Percentiles rank a stretch among this genome's conserved stretches.
Evolutionary conservation across 768 basidiomycete genomes (phyloP).

Genomic region (Fistulinella prunicolor): DNA sequence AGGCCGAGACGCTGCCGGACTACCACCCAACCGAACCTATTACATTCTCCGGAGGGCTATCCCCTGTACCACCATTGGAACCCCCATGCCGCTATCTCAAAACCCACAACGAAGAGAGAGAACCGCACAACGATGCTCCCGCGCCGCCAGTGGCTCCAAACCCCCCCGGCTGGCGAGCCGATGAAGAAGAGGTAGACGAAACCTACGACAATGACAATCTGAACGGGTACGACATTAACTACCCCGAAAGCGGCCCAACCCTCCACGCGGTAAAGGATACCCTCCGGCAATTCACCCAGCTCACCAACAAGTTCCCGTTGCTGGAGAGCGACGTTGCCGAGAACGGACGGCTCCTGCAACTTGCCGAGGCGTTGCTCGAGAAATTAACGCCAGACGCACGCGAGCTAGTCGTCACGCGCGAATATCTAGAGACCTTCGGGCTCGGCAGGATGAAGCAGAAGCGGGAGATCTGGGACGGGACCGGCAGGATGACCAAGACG

Average conservation of each 20-base stretch:
- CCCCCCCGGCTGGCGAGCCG: not conserved
- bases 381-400: constrained; percentile 17
- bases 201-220: not conserved
- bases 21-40: not conserved
- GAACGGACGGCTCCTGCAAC: constrained; percentile 15
- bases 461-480: constrained; percentile 33
- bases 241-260: constrained; percentile 16
- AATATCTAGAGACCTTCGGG: constrained; percentile 23
- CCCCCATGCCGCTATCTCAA: not conserved
- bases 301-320: constrained; percentile 20
- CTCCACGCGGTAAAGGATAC: constrained; percentile 26
- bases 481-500: constrained; percentile 21
- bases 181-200: constrained; percentile 3
- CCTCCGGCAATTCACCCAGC: constrained; percentile 26
- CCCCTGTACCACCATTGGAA: not conserved
- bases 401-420: constrained; percentile 21
- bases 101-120: not conserved
- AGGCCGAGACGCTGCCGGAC: not conserved
- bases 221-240: too few species aligned
- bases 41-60: not conserved
- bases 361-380: constrained; percentile 12
- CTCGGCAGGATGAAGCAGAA: constrained; percentile 32
- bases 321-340: constrained; percentile 23
- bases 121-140: not conserved
- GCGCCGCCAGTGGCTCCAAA: too few species aligned